phyloP scores from a whole-genome alignment of 176 grass and related monocot species.

The bread wheat (Triticum aestivum) region IWGSC_CS_RefSeq_v2.1 NC_057802.1:379501978-379502477 shows the following conservation, averaged over 20 bases:
- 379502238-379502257: neutral
- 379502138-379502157: neutral
- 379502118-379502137: neutral
- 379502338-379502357: constrained; percentile 26
- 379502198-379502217: neutral
- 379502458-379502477: too few relatives aligned
- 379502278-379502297: neutral
- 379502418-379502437: neutral
- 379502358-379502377: constrained; percentile 6
- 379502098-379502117: neutral
- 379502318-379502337: constrained; percentile 15
- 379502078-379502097: neutral
- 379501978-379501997: neutral
- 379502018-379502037: neutral
- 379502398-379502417: neutral
- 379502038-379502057: neutral
- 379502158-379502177: neutral
- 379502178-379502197: neutral
- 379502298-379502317: constrained; percentile 16
- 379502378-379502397: neutral
- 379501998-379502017: neutral
- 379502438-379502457: neutral
- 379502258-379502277: neutral
- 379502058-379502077: neutral
- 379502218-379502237: constrained; percentile 3